Base-by-base conservation (phyloP, 352 stramenopile species). In the Pseudoperonospora humuli region DNA sequence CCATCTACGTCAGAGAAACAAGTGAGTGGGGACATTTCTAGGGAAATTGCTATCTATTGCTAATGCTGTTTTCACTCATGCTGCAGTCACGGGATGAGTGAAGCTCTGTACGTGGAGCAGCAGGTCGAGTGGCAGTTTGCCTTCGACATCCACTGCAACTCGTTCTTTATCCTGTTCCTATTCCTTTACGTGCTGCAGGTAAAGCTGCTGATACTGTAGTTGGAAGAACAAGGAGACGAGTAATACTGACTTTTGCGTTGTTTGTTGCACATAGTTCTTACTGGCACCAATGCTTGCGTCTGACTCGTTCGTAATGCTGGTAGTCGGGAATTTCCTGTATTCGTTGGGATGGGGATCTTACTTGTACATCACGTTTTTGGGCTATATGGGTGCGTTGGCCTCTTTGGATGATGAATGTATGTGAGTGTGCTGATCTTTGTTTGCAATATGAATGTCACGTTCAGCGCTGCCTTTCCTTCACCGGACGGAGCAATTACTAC, bases 71-170 rank as follows among this genome's bases (percentile, higher is more conserved):
- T n/a, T n/a, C 33, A 13, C 13, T 53, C 7, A 14, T 34, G n/a
- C 5, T 38, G 20, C 32, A 86, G 73, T 46, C 72, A 80, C 28
- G 67, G 68, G n/a, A 78, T 84, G 24, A 67, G 75, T 17, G 70
- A 94, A 49, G 70, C 70, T 52, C 75, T 91, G 31, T 86, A 91
- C 54, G 95, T 98, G 15, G 86, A 97, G 50, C 96, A 99, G 72
- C 76, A 80, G 27, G 96, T 99, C 5, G 96, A 99, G 75, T 99
- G 93, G 94, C 76, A 99, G 40, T 99, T 98, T 64, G 94, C 96
- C 13, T 98, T 99, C 67, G 96, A 99, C 74, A 98, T 99, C 56
- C 96, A 99, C 73, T 98, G 93, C 81, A 99, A 99, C 78, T 83
- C 93, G 26, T 99, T 99, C 71, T 98, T 98, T 48, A 85, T 96